These are phyloP conservation scores for Trichosporon asahii DNA, from an alignment of 1,284 basidiomycete genomes.

Conservation along the genomic window DNA sequence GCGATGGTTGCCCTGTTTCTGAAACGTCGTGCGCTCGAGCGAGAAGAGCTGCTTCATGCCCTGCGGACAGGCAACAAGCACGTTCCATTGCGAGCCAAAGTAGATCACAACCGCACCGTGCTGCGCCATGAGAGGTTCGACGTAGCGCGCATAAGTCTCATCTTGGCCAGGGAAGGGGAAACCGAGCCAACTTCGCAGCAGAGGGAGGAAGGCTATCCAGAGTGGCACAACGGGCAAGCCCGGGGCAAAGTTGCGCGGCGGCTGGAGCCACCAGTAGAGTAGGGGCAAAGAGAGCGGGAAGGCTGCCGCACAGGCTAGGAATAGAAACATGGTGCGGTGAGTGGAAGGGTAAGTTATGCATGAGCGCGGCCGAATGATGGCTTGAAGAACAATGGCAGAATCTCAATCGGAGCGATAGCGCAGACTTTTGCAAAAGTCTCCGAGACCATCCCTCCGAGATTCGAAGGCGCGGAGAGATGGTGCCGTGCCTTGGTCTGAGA, in stretches of 20 bases:
- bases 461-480: background rate
- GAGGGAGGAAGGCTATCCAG: constrained; percentile 12
- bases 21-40: background rate
- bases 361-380: background rate
- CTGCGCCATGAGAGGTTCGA: background rate
- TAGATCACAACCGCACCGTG: constrained; percentile 11
- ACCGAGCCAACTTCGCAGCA: background rate
- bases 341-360: background rate
- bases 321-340: background rate
- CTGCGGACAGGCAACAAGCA: constrained; percentile 1
- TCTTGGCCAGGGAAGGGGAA: constrained; percentile 3
- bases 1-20: constrained; percentile 8
- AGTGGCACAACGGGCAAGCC: constrained; percentile 8
- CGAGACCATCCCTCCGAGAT: background rate
- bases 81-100: constrained; percentile 10
- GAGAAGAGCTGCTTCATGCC: constrained; percentile 7
- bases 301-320: background rate
- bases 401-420: background rate
- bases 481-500: background rate
- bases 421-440: constrained; percentile 3
- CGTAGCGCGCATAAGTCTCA: constrained; percentile 6
- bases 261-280: background rate
- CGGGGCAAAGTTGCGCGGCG: constrained; percentile 8
- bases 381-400: background rate
- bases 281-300: background rate